Percentiles rank a stretch among this genome's conserved stretches.
Conservation (phyloP, 139 green algal species). For the Chlamydomonas applanata region DNA sequence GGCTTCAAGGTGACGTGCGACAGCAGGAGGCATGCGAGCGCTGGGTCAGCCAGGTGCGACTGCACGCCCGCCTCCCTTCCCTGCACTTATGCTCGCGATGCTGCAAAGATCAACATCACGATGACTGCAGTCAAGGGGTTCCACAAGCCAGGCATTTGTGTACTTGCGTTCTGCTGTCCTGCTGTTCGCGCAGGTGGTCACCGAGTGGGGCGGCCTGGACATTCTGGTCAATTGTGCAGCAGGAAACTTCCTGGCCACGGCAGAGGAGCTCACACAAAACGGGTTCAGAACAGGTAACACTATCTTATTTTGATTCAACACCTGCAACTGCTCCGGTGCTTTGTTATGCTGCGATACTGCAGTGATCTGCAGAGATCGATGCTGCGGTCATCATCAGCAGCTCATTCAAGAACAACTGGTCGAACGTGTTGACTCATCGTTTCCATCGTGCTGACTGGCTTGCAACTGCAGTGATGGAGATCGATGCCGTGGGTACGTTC, state of each 20-base stretch:
- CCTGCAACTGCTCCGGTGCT: too few relatives aligned
- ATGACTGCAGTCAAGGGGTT: too few relatives aligned
- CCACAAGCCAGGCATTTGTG: too few relatives aligned
- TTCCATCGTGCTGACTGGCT: neutral
- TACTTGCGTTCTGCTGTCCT: too few relatives aligned
- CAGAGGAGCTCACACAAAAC: slow-evolving; percentile 81
- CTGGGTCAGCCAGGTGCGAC: slow-evolving; percentile 34
- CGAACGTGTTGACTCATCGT: neutral
- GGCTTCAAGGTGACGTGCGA: slow-evolving; percentile 85
- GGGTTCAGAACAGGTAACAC: slow-evolving; percentile 80
- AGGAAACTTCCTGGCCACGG: slow-evolving; percentile 83
- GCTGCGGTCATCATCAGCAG: neutral
- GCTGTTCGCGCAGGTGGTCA: slow-evolving; percentile 28
- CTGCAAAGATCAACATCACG: too few relatives aligned
- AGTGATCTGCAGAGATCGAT: too few relatives aligned
- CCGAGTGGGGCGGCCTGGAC: slow-evolving; percentile 64
- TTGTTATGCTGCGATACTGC: too few relatives aligned
- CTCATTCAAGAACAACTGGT: neutral
- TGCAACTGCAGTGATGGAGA: slow-evolving; percentile 85
- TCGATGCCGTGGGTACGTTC: slow-evolving; percentile 93
- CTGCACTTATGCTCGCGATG: too few relatives aligned
- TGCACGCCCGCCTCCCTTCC: too few relatives aligned
- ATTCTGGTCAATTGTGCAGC: slow-evolving; percentile 95
- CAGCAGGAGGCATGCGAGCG: slow-evolving; percentile 63
- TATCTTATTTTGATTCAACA: too few relatives aligned